phyloP scores from a whole-genome alignment of 768 basidiomycete genomes.

The Trametes punicea region DNA sequence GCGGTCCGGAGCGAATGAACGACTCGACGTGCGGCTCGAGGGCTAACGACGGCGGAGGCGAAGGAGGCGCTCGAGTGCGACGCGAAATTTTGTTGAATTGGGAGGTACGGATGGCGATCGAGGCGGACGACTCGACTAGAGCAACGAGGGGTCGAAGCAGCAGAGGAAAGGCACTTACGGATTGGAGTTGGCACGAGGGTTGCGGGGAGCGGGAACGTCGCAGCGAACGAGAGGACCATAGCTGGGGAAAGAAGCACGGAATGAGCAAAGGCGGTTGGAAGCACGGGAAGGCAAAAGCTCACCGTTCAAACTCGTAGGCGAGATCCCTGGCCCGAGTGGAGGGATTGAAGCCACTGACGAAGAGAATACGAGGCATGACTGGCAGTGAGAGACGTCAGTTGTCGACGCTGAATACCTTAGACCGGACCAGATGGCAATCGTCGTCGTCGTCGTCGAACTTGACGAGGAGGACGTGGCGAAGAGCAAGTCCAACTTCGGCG shows the following conservation, averaged over 20 bases:
- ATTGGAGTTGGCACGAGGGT: slow-evolving; percentile 67
- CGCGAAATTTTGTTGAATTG: not conserved
- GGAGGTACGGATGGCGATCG: slow-evolving; percentile 12
- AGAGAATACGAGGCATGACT: slow-evolving; percentile 76
- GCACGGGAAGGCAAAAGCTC: slow-evolving; percentile 2
- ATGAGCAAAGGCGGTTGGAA: not conserved
- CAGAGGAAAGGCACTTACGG: slow-evolving; percentile 62
- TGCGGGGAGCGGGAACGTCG: slow-evolving; percentile 85
- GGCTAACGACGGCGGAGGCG: not conserved
- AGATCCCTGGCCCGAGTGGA: slow-evolving; percentile 81
- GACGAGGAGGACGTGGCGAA: slow-evolving; percentile 26
- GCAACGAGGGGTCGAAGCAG: slow-evolving; percentile 20
- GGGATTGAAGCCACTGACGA: slow-evolving; percentile 83
- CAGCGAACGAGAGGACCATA: slow-evolving; percentile 83
- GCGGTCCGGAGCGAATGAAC: slow-evolving; percentile 3
- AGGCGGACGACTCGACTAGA: slow-evolving; percentile 35
- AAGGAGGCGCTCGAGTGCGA: slow-evolving; percentile 11
- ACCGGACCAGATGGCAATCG: not conserved
- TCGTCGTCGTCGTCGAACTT: slow-evolving; percentile 12
- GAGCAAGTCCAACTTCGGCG: slow-evolving; percentile 5
- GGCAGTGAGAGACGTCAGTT: not conserved
- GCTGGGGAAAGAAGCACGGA: slow-evolving; percentile 36
- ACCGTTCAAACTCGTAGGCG: slow-evolving; percentile 88
- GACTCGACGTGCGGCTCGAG: slow-evolving; percentile 7
- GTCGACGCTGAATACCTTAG: not conserved